These are phyloP conservation scores for Amniculicola lignicola DNA, from an alignment of 495 filamentous ascomycete species.

Conservation along the genomic window DNA sequence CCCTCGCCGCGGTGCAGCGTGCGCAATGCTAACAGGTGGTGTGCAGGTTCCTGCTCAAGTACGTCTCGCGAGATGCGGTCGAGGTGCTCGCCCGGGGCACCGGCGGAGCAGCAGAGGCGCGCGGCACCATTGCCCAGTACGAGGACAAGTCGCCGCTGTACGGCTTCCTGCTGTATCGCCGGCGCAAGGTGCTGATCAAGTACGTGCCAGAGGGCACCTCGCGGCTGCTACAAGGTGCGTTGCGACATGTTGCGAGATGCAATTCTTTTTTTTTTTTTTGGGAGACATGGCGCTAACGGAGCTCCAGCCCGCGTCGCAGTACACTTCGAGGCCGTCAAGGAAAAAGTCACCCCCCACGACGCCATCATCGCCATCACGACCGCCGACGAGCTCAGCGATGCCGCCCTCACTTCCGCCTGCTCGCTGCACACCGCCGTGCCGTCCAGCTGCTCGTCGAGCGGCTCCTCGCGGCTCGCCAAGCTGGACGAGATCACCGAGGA, in stretches of 20 bases:
- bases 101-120: constrained; percentile 81
- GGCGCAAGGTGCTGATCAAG: constrained; percentile 86
- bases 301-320: constrained; percentile 81
- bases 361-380: constrained; percentile 69
- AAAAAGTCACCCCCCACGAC: constrained; percentile 85
- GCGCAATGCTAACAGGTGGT: constrained; percentile 4
- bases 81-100: constrained; percentile 72
- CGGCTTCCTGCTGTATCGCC: constrained; percentile 84
- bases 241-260: constrained; percentile 1
- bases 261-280: no score
- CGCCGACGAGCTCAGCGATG: constrained; percentile 79
- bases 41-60: constrained; percentile 88
- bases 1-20: background rate
- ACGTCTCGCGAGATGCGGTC: constrained; percentile 83
- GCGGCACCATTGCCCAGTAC: constrained; percentile 71
- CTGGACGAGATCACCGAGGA: constrained; percentile 89
- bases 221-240: constrained; percentile 81
- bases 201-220: constrained; percentile 89
- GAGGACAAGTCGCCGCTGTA: constrained; percentile 83
- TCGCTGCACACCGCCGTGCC: constrained; percentile 85
- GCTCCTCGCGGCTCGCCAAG: constrained; percentile 65
- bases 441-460: constrained; percentile 81
- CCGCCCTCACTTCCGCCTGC: constrained; percentile 81
- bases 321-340: constrained; percentile 81
- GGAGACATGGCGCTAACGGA: background rate